Conservation (phyloP, 2,329 filamentous ascomycete species). For the Simplicillium sp. region DNA sequence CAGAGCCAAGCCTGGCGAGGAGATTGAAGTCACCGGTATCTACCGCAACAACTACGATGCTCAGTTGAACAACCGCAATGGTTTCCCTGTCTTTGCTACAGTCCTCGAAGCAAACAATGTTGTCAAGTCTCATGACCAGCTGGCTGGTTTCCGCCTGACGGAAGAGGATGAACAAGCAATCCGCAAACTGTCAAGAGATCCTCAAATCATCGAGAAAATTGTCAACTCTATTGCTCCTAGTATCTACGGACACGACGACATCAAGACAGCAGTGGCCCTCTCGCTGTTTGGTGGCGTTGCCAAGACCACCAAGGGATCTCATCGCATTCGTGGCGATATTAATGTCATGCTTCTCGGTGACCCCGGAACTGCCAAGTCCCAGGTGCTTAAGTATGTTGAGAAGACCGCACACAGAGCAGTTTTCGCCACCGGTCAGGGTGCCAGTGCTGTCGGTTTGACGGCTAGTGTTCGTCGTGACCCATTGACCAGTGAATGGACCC, state of each 20-base stretch:
- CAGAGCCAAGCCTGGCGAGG: constrained; percentile 91
- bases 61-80: constrained; percentile 95
- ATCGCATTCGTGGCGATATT: constrained; percentile 92
- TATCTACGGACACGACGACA: constrained; percentile 93
- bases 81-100: constrained; percentile 96
- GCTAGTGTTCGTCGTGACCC: constrained; percentile 93
- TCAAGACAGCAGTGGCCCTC: constrained; percentile 92
- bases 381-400: constrained; percentile 94
- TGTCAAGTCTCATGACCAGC: constrained; percentile 92
- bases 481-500: constrained; percentile 91
- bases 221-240: constrained; percentile 90
- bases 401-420: constrained; percentile 95
- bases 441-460: constrained; percentile 93
- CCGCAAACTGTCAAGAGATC: constrained; percentile 76
- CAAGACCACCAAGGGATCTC: constrained; percentile 81
- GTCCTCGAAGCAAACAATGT: constrained; percentile 97
- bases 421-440: constrained; percentile 95
- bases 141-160: constrained; percentile 90
- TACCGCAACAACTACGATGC: constrained; percentile 99
- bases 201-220: constrained; percentile 86
- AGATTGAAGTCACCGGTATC: constrained; percentile 92
- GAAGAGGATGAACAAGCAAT: constrained; percentile 93
- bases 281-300: constrained; percentile 92
- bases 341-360: constrained; percentile 95
- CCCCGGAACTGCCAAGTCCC: constrained; percentile 95